Percentiles rank a stretch among this genome's conserved stretches.
Conservation (phyloP, 345 rosid genomes). For the Hibiscus mutabilis region DNA sequence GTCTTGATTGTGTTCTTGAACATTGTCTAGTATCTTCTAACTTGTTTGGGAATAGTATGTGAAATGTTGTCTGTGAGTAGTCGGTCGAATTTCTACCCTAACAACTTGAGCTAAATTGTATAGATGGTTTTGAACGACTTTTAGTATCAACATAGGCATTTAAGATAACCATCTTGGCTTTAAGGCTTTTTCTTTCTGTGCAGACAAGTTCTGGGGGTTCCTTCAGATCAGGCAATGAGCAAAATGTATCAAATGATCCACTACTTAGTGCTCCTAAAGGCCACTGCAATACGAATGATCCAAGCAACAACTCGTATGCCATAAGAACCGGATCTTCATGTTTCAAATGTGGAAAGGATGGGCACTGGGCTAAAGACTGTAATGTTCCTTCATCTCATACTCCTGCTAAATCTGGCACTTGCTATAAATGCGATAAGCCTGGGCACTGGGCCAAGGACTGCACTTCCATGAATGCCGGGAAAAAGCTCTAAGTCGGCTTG, state of each 20-base stretch:
- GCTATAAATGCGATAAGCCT: conserved; percentile 4
- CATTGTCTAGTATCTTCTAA: too few species aligned
- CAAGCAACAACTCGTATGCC: not conserved
- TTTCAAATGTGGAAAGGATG: conserved; percentile 8
- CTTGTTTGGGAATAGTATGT: too few species aligned
- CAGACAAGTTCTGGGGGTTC: not conserved
- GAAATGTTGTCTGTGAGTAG: too few species aligned
- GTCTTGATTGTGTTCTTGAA: not conserved
- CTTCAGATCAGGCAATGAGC: not conserved
- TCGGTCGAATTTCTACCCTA: too few species aligned
- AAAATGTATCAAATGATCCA: not conserved
- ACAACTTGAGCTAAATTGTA: not conserved
- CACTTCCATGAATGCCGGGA: not conserved
- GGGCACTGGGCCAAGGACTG: conserved; percentile 3
- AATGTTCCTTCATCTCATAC: not conserved
- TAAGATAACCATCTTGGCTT: not conserved
- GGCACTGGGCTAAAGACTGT: conserved; percentile 1
- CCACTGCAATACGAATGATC: not conserved
- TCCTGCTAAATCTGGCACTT: conserved; percentile 5
- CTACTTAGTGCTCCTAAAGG: not conserved
- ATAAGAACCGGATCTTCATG: not conserved
- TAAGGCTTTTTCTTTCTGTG: not conserved
- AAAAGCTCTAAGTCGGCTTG: not conserved
- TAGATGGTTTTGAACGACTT: not conserved
- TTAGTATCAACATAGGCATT: not conserved